Evolutionary conservation across 108 stramenopile species (phyloP).

Genomic region (Cyclostephanos tholiformis): DNA sequence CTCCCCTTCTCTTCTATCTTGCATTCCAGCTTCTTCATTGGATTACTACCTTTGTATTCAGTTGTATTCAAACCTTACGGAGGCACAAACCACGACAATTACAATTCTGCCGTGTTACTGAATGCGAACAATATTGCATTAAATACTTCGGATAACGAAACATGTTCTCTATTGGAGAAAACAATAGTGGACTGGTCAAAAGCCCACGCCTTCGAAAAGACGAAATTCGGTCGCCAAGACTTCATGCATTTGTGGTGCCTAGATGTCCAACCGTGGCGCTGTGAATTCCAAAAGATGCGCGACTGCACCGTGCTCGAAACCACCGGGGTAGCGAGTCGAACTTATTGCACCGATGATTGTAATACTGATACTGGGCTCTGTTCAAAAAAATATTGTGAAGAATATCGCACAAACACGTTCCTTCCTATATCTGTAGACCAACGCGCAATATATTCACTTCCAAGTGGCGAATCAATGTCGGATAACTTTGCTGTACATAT

Average conservation of each 20-base stretch:
- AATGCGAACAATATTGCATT: conserved; percentile 62
- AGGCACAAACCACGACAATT: conserved; percentile 40
- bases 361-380: conserved; percentile 4
- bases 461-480: conserved; percentile 21
- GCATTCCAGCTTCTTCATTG: conserved; percentile 46
- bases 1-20: conserved; percentile 2
- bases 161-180: conserved; percentile 60
- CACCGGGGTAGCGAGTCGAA: conserved; percentile 1
- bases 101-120: conserved; percentile 58
- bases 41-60: conserved; percentile 52
- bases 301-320: background rate
- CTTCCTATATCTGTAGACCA: background rate
- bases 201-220: conserved; percentile 19
- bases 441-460: conserved; percentile 14
- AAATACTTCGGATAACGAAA: conserved; percentile 33
- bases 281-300: conserved; percentile 49
- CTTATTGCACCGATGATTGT: conserved; percentile 13
- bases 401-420: conserved; percentile 22
- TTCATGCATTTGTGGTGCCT: conserved; percentile 56
- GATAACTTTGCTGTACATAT: conserved; percentile 41
- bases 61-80: conserved; percentile 15
- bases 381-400: conserved; percentile 7
- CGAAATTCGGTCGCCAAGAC: conserved; percentile 3
- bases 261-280: conserved; percentile 63
- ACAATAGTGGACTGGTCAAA: conserved; percentile 60